phyloP scores from a whole-genome alignment of 2,329 filamentous ascomycete species.

The Cordyceps militaris region DNA sequence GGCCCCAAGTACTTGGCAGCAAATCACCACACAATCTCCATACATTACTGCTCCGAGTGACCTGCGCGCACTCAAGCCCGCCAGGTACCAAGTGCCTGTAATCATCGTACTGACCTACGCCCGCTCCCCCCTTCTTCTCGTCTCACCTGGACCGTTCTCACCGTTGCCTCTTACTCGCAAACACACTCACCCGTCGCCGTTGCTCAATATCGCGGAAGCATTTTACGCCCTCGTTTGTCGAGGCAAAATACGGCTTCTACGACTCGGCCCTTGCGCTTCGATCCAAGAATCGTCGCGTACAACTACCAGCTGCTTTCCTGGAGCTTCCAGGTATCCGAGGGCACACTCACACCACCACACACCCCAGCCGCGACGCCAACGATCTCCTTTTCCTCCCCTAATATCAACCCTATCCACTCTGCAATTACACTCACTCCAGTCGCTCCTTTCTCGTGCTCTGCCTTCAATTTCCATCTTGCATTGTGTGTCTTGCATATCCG shows the following conservation, averaged over 20 bases:
- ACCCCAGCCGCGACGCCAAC: slow-evolving; percentile 12
- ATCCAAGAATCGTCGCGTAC: neutral
- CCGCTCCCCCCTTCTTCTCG: neutral
- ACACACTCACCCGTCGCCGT: slow-evolving; percentile 1
- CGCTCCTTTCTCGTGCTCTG: slow-evolving; percentile 28
- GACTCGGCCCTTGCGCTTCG: neutral
- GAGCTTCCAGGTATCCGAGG: slow-evolving; percentile 7
- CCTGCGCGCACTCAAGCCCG: neutral
- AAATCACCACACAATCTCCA: neutral
- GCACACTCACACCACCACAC: slow-evolving; percentile 9
- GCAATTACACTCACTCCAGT: slow-evolving; percentile 33
- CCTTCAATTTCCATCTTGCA: slow-evolving; percentile 20
- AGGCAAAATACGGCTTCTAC: neutral
- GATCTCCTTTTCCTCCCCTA: slow-evolving; percentile 30
- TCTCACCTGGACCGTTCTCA: slow-evolving; percentile 3
- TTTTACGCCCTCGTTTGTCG: neutral
- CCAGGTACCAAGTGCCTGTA: neutral
- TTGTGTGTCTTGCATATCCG: slow-evolving; percentile 14
- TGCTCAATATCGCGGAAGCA: neutral
- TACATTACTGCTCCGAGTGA: neutral
- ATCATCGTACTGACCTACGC: neutral
- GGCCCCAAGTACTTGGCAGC: neutral
- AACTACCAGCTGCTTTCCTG: slow-evolving; percentile 5
- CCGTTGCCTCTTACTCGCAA: slow-evolving; percentile 4
- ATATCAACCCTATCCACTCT: slow-evolving; percentile 32